Base-by-base conservation (phyloP, 176 grass and related monocot genomes). In the Phoenix dactylifera region DNA sequence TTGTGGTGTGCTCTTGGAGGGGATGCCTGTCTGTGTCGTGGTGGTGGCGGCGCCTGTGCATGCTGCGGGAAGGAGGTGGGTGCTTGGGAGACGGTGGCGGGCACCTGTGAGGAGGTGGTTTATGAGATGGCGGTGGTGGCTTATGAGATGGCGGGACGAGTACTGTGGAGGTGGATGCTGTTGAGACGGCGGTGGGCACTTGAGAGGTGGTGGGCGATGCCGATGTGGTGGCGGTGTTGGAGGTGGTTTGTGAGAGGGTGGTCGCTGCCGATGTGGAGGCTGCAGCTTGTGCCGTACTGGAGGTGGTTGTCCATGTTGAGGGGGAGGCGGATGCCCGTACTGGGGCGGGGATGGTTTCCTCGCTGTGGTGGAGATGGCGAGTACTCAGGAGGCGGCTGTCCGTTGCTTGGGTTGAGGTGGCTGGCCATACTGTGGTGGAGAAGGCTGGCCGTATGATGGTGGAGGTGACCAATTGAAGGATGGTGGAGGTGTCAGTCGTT, bases 61-160 rank as follows among this genome's bases (percentile, higher is more conserved):
- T 63, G 35, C 7, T 39, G 60, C 32, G 35, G 60, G 60, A 4
- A n/a, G 60, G 35, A 6, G 32, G 60, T 50, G 60, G 60, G 15
- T 58, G 56, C n/a, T 18, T 26, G 22, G 56, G 24, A 58, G 60
- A 28, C 1, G 52, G 52, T 26, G 65, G 65, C 18, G 52, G 65
- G 10, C 24, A 52, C 16, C 53, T 25, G n/a, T 68, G 28, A 30
- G 28, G 4, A 30, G 5, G 28, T 30, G 28, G 28, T 1, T 30
- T 30, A 6, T 5, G 28, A 30, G 28, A 30, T 6, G 28, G 5
- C 28, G 5, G 28, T 30, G 28, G 28, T 30, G 28, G 28, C 28
- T 30, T 30, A 4, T 30, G 28, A 30, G 28, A 30, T 30, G 28
- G 4, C 5, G 28, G 28, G 28, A 30, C 28, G 28, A 6, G 28